Conservation (phyloP, 768 basidiomycete species). For the Megacollybia marginata region DNA sequence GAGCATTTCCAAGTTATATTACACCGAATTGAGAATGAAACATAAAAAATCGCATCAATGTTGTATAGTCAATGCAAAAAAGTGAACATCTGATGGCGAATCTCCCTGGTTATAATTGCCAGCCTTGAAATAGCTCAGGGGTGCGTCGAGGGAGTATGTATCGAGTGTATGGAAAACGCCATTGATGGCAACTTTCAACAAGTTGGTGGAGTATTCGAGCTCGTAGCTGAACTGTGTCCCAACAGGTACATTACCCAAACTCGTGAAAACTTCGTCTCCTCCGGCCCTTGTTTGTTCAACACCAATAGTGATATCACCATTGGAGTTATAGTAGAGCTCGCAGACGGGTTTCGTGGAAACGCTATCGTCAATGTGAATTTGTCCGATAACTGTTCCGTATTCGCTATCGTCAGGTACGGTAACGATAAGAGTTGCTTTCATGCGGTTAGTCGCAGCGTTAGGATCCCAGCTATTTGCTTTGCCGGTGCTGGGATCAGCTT, state of each 20-base stretch:
- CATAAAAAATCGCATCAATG: background rate
- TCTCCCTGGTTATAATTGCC: constrained; percentile 5
- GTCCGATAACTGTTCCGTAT: constrained; percentile 4
- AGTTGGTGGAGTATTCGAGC: background rate
- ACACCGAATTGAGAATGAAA: background rate
- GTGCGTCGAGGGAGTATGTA: constrained; percentile 2
- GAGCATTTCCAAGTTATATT: background rate
- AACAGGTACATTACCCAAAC: background rate
- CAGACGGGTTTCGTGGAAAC: constrained; percentile 5
- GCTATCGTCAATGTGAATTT: constrained; percentile 2
- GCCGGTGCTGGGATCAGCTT: background rate
- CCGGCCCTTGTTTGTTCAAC: constrained; percentile 3
- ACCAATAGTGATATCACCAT: background rate
- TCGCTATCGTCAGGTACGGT: background rate
- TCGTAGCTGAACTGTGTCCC: constrained; percentile 3
- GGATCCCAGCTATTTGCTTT: constrained; percentile 1
- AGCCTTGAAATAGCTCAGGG: constrained; percentile 4
- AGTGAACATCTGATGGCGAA: constrained; percentile 3
- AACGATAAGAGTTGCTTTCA: background rate
- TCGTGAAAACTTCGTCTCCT: background rate
- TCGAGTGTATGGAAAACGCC: constrained; percentile 1
- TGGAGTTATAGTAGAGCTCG: constrained; percentile 2
- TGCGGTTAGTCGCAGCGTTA: background rate
- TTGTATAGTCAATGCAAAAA: background rate
- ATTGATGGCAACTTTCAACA: constrained; percentile 3